A percentile compares a stretch with the other conserved stretches of the same genome.
Evolutionary conservation across 2,329 filamentous ascomycete species (phyloP).

Genomic region (Aaosphaeria pasadenensis): DNA sequence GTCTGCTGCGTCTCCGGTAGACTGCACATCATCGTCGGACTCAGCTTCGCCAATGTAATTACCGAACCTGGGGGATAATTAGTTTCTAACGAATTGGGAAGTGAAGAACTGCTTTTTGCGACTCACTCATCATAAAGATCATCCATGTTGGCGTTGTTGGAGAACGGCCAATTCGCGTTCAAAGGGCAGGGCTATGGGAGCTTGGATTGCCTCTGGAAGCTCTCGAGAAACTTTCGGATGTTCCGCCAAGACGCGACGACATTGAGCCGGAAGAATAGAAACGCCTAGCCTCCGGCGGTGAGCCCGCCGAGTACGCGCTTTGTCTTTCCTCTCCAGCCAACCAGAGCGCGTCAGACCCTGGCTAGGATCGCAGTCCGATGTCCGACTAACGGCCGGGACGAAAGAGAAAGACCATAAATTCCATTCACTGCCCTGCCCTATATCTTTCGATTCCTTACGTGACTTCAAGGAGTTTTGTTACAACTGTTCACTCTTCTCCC

Average conservation of each 20-base stretch:
- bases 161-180: too few relatives aligned
- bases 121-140: conserved; percentile 90
- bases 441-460: too few relatives aligned
- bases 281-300: too few relatives aligned
- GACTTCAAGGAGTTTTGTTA: too few relatives aligned
- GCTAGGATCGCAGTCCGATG: too few relatives aligned
- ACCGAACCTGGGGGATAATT: conserved; percentile 66
- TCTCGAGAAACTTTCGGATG: conserved; percentile 19
- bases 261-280: too few relatives aligned
- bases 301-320: too few relatives aligned
- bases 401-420: neutral
- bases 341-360: too few relatives aligned
- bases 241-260: too few relatives aligned
- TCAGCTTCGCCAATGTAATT: conserved; percentile 97
- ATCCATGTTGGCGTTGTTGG: conserved; percentile 62
- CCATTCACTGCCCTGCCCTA: too few relatives aligned
- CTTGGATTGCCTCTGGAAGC: conserved; percentile 9
- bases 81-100: conserved; percentile 6
- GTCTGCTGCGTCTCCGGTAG: conserved; percentile 71
- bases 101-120: neutral
- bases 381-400: neutral
- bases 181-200: too few relatives aligned
- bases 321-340: too few relatives aligned
- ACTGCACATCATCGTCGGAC: conserved; percentile 82
- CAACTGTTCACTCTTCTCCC: neutral